Evolutionary conservation across 176 grass and related monocot species (phyloP).

Genomic region (Zoysia japonica): DNA sequence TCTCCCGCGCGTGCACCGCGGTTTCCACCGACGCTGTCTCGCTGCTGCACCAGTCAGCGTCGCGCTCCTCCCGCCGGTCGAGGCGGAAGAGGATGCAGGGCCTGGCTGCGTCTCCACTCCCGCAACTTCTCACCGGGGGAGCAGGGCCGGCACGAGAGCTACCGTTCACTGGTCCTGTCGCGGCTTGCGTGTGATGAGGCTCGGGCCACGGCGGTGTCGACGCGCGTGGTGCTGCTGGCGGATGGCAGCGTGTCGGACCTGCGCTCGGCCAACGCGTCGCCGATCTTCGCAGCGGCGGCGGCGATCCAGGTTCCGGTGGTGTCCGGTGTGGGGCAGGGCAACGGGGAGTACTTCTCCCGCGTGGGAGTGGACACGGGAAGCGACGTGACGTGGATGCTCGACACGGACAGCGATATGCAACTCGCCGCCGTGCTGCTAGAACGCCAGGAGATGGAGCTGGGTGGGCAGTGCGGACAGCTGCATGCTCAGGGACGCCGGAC

Average conservation of each 20-base stretch:
- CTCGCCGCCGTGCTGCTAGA: too few relatives aligned
- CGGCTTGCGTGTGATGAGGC: slow-evolving; percentile 68
- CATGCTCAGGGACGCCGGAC: too few relatives aligned
- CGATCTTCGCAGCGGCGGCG: slow-evolving; percentile 16
- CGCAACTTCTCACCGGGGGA: slow-evolving; percentile 63
- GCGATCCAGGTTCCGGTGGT: slow-evolving; percentile 78
- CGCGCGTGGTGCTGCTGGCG: slow-evolving; percentile 41
- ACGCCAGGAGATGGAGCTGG: too few relatives aligned
- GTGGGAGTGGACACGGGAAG: slow-evolving; percentile 63
- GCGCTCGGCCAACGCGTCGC: slow-evolving; percentile 16
- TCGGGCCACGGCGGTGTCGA: slow-evolving; percentile 48
- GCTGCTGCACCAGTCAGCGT: slow-evolving; percentile 47
- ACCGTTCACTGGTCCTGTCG: slow-evolving; percentile 46
- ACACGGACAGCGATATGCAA: slow-evolving; percentile 87
- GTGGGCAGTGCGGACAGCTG: too few relatives aligned
- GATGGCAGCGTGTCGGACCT: slow-evolving; percentile 41
- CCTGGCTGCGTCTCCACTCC: slow-evolving; percentile 57
- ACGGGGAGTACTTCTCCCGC: slow-evolving; percentile 96
- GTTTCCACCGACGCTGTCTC: slow-evolving; percentile 42
- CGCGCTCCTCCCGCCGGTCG: not conserved
- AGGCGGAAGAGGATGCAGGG: not conserved
- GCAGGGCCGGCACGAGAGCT: slow-evolving; percentile 46
- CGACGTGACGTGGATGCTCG: slow-evolving; percentile 76
- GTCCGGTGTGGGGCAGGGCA: slow-evolving; percentile 74
- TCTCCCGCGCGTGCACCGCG: slow-evolving; percentile 58